Percentiles rank a stretch among this genome's conserved stretches.
Conservation (phyloP, 1,139 yeast genomes). For the Saccharomyces hybrid region DNA sequence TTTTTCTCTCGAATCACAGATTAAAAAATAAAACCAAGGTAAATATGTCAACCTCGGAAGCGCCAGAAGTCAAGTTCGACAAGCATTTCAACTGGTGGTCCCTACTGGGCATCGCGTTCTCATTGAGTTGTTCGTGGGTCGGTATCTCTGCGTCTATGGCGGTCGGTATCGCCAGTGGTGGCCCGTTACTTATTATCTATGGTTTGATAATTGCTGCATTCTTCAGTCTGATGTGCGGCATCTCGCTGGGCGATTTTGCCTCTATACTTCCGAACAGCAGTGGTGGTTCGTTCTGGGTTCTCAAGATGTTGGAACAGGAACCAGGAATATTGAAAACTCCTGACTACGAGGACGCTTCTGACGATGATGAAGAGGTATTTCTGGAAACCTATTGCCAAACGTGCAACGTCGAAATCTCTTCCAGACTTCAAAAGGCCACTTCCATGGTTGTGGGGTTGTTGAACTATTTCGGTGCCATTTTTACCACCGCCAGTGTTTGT, state of each 20-base stretch:
- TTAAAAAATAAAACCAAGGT: background rate
- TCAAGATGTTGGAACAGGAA: conserved; percentile 37
- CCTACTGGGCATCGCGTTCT: conserved; percentile 45
- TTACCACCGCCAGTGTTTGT: conserved; percentile 51
- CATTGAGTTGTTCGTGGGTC: conserved; percentile 49
- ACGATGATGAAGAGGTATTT: conserved; percentile 2
- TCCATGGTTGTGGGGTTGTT: conserved; percentile 14
- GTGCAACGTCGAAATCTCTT: conserved; percentile 32
- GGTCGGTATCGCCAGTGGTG: conserved; percentile 44
- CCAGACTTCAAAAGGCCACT: conserved; percentile 30
- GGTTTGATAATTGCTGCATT: conserved; percentile 46
- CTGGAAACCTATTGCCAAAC: conserved; percentile 4
- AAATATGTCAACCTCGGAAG: background rate
- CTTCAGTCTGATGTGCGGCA: conserved; percentile 40
- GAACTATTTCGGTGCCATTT: conserved; percentile 42
- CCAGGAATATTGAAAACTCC: background rate
- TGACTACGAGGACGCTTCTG: background rate
- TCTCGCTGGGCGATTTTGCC: conserved; percentile 46
- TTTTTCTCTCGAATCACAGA: background rate
- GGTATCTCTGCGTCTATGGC: conserved; percentile 46
- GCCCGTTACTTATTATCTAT: conserved; percentile 43
- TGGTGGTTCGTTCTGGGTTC: conserved; percentile 56
- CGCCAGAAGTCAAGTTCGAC: background rate
- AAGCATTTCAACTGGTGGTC: conserved; percentile 49
- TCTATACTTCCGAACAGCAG: conserved; percentile 52